A percentile compares a stretch with the other conserved stretches of the same genome.
These are phyloP conservation scores for Fusarium agapanthi DNA, from an alignment of 2,329 filamentous ascomycete species.

Conservation along the genomic window DNA sequence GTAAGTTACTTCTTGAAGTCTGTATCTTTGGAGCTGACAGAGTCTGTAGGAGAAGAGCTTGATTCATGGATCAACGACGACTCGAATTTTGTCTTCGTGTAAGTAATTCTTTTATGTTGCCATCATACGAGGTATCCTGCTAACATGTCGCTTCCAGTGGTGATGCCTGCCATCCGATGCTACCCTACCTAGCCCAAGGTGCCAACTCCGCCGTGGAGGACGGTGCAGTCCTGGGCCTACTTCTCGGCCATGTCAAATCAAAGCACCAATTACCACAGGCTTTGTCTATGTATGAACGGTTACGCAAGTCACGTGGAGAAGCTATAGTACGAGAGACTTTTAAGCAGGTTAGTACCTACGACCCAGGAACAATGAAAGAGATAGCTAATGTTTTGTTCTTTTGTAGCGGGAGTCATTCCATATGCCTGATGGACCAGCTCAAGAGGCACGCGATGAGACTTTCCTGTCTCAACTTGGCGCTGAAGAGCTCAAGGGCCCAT, in stretches of 20 bases:
- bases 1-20: neutral
- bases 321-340: slow-evolving; percentile 71
- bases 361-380: too few species aligned
- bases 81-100: slow-evolving; percentile 60
- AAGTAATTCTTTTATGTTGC: slow-evolving; percentile 9
- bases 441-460: neutral
- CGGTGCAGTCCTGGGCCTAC: slow-evolving; percentile 68
- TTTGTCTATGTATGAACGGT: slow-evolving; percentile 54
- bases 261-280: slow-evolving; percentile 57
- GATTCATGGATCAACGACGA: slow-evolving; percentile 59
- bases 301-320: slow-evolving; percentile 59
- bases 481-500: neutral
- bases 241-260: slow-evolving; percentile 61
- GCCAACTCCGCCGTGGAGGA: slow-evolving; percentile 75
- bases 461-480: neutral
- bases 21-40: accelerated
- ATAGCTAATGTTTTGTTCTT: too few species aligned
- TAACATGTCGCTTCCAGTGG: slow-evolving; percentile 48
- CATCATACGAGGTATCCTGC: accelerated
- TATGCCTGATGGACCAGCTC: slow-evolving; percentile 43
- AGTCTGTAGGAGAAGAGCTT: neutral
- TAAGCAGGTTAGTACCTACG: slow-evolving; percentile 44
- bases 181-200: slow-evolving; percentile 71
- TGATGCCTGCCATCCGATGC: slow-evolving; percentile 71
- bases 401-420: slow-evolving; percentile 61